Percentiles rank a stretch among this genome's conserved stretches.
Conservation (phyloP, 805 yeast species). For the Geotrichum ghanense region DNA sequence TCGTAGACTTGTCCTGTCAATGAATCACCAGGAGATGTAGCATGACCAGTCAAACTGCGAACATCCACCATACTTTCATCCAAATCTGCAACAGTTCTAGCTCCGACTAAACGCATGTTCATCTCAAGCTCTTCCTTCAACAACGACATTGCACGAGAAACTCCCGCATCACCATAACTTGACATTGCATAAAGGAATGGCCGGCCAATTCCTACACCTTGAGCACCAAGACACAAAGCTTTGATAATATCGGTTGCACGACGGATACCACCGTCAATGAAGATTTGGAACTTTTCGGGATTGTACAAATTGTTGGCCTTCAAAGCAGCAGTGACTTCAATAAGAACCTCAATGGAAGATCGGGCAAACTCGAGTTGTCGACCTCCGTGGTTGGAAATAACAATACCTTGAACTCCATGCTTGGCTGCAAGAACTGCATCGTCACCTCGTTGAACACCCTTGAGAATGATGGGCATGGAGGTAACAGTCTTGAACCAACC, state of each 20-base stretch:
- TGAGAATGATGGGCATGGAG: conserved; percentile 55
- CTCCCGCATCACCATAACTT: conserved; percentile 73
- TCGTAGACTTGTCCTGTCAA: conserved; percentile 46
- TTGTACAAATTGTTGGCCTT: conserved; percentile 23
- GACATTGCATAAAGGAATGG: conserved; percentile 70
- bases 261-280: conserved; percentile 66
- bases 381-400: conserved; percentile 83
- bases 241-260: conserved; percentile 70
- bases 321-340: conserved; percentile 44
- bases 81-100: conserved; percentile 45
- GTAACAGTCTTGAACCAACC: conserved; percentile 44
- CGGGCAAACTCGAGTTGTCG: conserved; percentile 75
- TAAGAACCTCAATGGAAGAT: conserved; percentile 61
- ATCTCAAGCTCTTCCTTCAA: conserved; percentile 59
- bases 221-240: conserved; percentile 68
- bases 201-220: conserved; percentile 64
- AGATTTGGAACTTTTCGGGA: conserved; percentile 44
- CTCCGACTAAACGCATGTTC: conserved; percentile 77
- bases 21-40: conserved; percentile 40
- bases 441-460: conserved; percentile 78
- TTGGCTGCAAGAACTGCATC: conserved; percentile 68
- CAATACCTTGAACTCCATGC: conserved; percentile 65
- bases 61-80: conserved; percentile 52
- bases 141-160: conserved; percentile 49
- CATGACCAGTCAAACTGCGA: conserved; percentile 30